Evolutionary conservation across 2,329 filamentous ascomycete species (phyloP).

Genomic region (Alternaria solani): DNA sequence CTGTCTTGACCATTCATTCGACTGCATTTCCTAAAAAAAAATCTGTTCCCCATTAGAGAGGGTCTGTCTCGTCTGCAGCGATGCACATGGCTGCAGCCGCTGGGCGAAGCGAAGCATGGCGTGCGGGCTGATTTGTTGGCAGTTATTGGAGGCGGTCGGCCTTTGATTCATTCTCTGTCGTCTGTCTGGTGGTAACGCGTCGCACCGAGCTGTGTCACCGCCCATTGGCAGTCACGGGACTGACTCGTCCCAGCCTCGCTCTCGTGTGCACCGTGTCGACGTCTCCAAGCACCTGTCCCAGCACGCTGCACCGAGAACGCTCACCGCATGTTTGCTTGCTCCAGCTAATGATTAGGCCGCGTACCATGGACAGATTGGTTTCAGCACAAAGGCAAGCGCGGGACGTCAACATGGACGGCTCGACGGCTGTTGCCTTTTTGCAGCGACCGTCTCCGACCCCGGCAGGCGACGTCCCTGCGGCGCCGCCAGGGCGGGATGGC

Average conservation of each 20-base stretch:
- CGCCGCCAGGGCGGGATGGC: constrained; percentile 47
- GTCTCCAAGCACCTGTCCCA: constrained; percentile 8
- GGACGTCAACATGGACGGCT: constrained; percentile 35
- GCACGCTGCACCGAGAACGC: constrained; percentile 8
- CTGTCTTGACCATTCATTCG: constrained; percentile 22
- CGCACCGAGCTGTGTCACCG: constrained; percentile 8
- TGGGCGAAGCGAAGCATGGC: constrained; percentile 27
- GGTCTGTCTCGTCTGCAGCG: constrained; percentile 11
- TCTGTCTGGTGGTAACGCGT: constrained; percentile 11
- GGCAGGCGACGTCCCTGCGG: constrained; percentile 39
- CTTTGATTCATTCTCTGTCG: constrained; percentile 1
- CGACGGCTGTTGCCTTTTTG: constrained; percentile 38
- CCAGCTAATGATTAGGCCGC: constrained; percentile 32
- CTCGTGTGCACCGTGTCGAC: neutral
- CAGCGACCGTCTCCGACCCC: constrained; percentile 43
- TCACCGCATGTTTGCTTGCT: constrained; percentile 37
- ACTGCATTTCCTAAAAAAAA: constrained; percentile 22
- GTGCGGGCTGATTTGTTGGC: constrained; percentile 27
- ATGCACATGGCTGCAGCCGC: constrained; percentile 34
- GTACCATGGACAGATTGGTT: constrained; percentile 35
- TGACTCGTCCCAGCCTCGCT: constrained; percentile 24
- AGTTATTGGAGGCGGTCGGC: constrained; percentile 24
- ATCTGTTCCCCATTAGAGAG: constrained; percentile 25
- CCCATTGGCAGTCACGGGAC: constrained; percentile 11
- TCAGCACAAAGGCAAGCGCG: constrained; percentile 48